Conservation (phyloP, 176 grass and related monocot genomes). For the Musa beccarii region DNA sequence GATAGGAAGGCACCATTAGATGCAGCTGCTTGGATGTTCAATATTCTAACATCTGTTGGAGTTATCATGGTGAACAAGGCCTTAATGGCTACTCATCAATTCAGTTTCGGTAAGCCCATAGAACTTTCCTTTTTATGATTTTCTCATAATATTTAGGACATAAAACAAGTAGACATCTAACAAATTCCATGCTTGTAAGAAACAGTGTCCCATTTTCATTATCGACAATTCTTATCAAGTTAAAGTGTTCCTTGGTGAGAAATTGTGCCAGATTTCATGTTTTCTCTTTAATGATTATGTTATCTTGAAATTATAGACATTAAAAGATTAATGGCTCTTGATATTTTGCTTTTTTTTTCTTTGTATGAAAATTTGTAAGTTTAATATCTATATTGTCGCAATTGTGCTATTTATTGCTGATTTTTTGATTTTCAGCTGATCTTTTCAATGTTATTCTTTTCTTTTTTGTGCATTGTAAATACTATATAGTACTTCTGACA, state of each 20-base stretch:
- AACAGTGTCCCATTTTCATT: not conserved
- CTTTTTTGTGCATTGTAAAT: too few relatives aligned
- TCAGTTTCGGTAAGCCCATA: constrained; percentile 56
- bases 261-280: not conserved
- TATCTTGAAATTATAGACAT: too few relatives aligned
- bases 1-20: constrained; percentile 58
- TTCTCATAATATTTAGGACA: not conserved
- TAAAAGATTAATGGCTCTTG: too few relatives aligned
- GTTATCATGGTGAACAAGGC: constrained; percentile 87
- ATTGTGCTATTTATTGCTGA: too few relatives aligned
- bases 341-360: too few relatives aligned
- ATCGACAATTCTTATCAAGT: not conserved
- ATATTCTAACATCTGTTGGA: constrained; percentile 72
- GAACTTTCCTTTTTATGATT: not conserved
- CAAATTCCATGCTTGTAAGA: not conserved
- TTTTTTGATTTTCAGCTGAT: too few relatives aligned
- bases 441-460: too few relatives aligned
- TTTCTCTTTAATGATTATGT: too few relatives aligned
- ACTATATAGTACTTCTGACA: too few relatives aligned
- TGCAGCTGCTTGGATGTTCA: constrained; percentile 73
- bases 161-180: not conserved
- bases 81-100: constrained; percentile 64
- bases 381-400: too few relatives aligned
- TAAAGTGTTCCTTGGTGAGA: not conserved
- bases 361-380: too few relatives aligned